These are phyloP conservation scores for Filobasidium floriforme DNA, from an alignment of 768 basidiomycete species.

Conservation along the genomic window DNA sequence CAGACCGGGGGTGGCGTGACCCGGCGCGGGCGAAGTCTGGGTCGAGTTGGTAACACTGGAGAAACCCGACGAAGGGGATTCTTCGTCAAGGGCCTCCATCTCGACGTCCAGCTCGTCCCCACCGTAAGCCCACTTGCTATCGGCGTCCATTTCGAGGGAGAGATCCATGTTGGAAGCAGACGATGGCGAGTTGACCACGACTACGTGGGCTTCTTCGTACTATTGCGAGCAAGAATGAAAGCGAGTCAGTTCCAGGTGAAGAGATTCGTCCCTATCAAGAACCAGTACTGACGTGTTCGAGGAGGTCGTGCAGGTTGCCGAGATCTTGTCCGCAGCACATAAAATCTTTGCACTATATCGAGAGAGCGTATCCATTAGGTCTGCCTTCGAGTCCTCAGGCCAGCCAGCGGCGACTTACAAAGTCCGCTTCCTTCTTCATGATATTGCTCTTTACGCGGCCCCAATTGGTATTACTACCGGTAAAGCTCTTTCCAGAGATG, in stretches of 20 bases:
- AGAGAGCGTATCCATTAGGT: not conserved
- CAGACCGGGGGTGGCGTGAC: conserved; percentile 16
- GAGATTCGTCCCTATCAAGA: not conserved
- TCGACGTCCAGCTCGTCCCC: conserved; percentile 21
- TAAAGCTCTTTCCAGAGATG: conserved; percentile 4
- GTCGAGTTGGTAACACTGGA: conserved; percentile 19
- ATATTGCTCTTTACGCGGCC: conserved; percentile 1
- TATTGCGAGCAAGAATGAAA: not conserved
- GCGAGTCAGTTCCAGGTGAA: no score
- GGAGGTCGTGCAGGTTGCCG: conserved; percentile 36
- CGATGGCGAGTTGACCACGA: conserved; percentile 16
- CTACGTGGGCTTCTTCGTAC: conserved; percentile 25
- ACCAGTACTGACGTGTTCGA: conserved; percentile 35
- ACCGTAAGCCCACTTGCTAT: conserved; percentile 8
- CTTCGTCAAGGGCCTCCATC: conserved; percentile 23
- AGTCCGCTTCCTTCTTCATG: conserved; percentile 24
- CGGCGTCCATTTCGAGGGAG: conserved; percentile 17
- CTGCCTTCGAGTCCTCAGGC: not conserved
- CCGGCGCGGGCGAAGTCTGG: conserved; percentile 14
- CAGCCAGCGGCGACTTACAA: conserved; percentile 12
- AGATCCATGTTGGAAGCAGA: conserved; percentile 15
- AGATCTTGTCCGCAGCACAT: conserved; percentile 37
- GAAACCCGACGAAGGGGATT: conserved; percentile 33
- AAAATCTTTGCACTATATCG: conserved; percentile 21
- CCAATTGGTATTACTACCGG: conserved; percentile 5